Evolutionary conservation across 2,329 filamentous ascomycete genomes (phyloP), one percentile per base, ranked within the genome.

Genomic region (Falciphora oryzae): DNA sequence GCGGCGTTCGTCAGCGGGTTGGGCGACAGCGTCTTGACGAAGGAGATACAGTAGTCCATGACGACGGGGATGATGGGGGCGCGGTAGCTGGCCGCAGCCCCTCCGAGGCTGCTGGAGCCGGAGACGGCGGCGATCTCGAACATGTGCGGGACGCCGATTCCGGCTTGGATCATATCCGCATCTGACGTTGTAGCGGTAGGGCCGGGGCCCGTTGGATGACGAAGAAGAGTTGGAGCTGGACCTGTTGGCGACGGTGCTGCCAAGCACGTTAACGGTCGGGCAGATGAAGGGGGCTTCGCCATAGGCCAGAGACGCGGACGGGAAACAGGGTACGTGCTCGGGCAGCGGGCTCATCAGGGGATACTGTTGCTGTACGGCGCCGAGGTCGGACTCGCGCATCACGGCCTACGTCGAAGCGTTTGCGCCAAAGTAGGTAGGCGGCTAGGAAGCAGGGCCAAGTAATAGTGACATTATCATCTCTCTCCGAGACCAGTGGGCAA

Each of bases 121-220:
- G 83, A 82, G 56, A 84, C 73, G 65, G 82, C 82, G 35, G 77
- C 75, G 16, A 73, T 72, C 58, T 84, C 80, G 65, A 78, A 79
- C 18, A 80, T 73, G 70, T 84, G 82, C 35, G 78, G 79, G 4
- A 82, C 79, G 31, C 82, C 82, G 3, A 78, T 65, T 0, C 82
- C 82, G 0, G 65, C 50, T 8, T 73, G 73, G 0, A 68, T 63
- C 67, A 76, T 74, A 25, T 70, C 66, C 1, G 69, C 65, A 71
- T 82, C 80, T 56, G 28, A 84, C 79, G 72, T 82, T 78, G 75
- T 79, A 84, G 53, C 77, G 78, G 71, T 84, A 84, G 38, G 76
- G 75, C 76, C 79, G 84, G 68, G 56, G 62, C n/a, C n/a, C n/a
- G n/a, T n/a, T n/a, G 28, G 28, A 10, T 22, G 10, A 11, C 11